Conservation (phyloP, 345 rosid species). For the Lagerstroemia speciosa region DNA sequence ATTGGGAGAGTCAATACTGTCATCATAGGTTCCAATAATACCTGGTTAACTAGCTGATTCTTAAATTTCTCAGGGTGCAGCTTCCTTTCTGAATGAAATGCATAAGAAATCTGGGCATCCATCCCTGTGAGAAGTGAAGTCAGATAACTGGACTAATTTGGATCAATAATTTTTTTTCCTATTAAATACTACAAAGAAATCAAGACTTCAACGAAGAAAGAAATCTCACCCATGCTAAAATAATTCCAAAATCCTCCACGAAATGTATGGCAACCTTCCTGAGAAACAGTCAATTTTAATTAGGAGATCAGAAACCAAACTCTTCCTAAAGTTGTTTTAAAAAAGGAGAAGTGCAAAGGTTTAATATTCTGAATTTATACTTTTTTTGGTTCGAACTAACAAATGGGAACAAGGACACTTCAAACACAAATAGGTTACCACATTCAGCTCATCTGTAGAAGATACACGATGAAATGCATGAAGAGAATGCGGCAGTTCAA, state of each 20-base stretch:
- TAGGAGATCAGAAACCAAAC: not conserved
- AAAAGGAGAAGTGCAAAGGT: not conserved
- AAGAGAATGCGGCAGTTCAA: conserved; percentile 85
- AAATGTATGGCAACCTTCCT: conserved; percentile 88
- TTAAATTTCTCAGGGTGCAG: conserved; percentile 83
- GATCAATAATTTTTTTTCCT: not conserved
- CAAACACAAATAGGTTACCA: conserved; percentile 23
- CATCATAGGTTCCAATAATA: conserved; percentile 10
- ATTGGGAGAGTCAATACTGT: not conserved
- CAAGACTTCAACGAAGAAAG: not conserved
- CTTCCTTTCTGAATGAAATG: conserved; percentile 77
- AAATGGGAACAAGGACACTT: not conserved
- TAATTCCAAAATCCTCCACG: conserved; percentile 98
- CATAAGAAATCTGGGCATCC: conserved; percentile 95
- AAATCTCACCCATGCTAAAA: conserved; percentile 81
- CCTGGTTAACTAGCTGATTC: conserved; percentile 93
- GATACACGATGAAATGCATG: conserved; percentile 85
- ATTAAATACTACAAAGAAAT: not conserved
- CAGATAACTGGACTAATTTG: not conserved
- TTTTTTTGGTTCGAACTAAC: not conserved
- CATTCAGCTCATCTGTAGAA: conserved; percentile 50
- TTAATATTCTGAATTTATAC: not conserved
- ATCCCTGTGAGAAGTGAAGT: conserved; percentile 42
- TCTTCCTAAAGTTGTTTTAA: not conserved
- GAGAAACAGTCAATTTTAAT: conserved; percentile 12